Evolutionary conservation across 139 green algal genomes (phyloP), one percentile per base, ranked within the genome.

Genomic region (Nannochloris sp.): DNA sequence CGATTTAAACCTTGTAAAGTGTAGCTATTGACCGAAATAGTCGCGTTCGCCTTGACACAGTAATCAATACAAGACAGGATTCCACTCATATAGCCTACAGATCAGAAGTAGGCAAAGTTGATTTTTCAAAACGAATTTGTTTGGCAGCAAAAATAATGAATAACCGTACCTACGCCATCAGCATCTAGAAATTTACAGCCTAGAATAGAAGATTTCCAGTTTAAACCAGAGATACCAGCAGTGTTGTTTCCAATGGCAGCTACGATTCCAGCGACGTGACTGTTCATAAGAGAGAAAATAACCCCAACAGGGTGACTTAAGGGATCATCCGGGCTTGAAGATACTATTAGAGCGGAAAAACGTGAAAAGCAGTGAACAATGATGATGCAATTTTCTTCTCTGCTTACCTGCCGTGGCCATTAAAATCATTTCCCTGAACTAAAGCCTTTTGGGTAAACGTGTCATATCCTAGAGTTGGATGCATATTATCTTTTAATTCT

Each of bases 131-230:
- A 2, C 54, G 13, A 12, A 70, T 64, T 38, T 53, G 59, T 30
- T 70, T 54, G 19, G n/a, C 1, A 60, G 24, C 9, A 60, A 42
- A 3, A 38, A 42, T 23, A 54, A 70, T 12, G 55, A 64, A 30
- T 51, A 33, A 25, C 63, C 63, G 31, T n/a, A n/a, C n/a, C n/a
- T n/a, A 25, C 42, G 25, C 68, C 68, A 33, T n/a, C 23, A 5
- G 60, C 14, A 48, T 70, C 60, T 34, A 75, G 33, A 34, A 64
- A 64, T 34, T 67, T 70, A 38, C 68, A 75, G 33, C 33, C 47
- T 51, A 75, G 61, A 27, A 75, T 19, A 38, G 24, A 27, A 19
- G 68, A 14, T 3, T 39, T 24, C 58, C 60, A 69, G 4, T 46
- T 36, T 3, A 36, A 32, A 9, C 68, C 68, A 2, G 60, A 30